phyloP scores from a whole-genome alignment of 2,329 filamentous ascomycete species.

The Bimuria novae-zelandiae region DNA sequence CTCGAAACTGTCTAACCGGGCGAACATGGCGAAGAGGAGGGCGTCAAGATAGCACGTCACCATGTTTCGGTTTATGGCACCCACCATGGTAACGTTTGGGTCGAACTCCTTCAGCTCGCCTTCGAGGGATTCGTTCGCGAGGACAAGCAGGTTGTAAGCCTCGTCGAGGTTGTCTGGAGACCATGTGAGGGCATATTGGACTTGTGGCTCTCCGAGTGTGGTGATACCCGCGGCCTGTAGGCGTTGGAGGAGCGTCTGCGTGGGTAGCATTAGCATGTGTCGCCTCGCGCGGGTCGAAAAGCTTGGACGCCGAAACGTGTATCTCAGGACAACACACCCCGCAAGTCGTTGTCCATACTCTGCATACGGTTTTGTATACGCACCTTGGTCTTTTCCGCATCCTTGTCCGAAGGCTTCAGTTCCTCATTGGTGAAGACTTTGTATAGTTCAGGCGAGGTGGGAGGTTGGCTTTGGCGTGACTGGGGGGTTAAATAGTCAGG shows the following conservation, averaged over 20 bases:
- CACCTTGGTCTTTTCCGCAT: constrained; percentile 60
- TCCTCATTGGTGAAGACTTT: constrained; percentile 68
- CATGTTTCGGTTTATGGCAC: constrained; percentile 81
- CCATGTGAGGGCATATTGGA: constrained; percentile 65
- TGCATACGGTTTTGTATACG: constrained; percentile 6
- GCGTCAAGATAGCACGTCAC: constrained; percentile 97
- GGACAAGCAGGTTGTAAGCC: constrained; percentile 74
- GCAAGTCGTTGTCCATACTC: too few species aligned
- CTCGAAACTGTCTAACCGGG: constrained; percentile 86
- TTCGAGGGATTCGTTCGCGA: constrained; percentile 80
- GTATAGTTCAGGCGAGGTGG: constrained; percentile 56
- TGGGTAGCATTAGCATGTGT: constrained; percentile 35
- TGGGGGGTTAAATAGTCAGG: constrained; percentile 36
- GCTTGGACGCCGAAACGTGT: constrained; percentile 5
- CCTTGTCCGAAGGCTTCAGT: constrained; percentile 58
- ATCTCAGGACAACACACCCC: neutral
- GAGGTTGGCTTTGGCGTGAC: constrained; percentile 24
- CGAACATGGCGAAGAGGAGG: constrained; percentile 94
- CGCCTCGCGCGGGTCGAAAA: too few species aligned
- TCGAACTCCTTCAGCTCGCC: constrained; percentile 79
- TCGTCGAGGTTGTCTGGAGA: constrained; percentile 72
- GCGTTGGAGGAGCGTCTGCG: constrained; percentile 58
- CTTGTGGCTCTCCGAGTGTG: constrained; percentile 64
- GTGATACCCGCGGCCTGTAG: constrained; percentile 60
- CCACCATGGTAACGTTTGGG: constrained; percentile 72